These are phyloP conservation scores for Straminergon stramineum DNA, from an alignment of 225 moss, liverwort and hornwort genomes.

Conservation along the genomic window DNA sequence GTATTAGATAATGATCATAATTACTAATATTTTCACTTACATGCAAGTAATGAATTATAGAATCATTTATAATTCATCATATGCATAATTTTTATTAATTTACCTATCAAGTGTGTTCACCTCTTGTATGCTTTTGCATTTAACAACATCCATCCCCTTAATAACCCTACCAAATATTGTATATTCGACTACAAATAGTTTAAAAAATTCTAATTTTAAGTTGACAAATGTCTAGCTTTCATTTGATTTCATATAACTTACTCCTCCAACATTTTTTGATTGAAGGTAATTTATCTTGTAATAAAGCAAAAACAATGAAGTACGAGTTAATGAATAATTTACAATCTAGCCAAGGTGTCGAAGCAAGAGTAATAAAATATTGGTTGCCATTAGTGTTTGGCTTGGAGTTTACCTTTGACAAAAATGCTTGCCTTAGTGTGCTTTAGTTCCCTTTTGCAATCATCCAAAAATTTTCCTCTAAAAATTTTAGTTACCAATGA, in stretches of 20 bases:
- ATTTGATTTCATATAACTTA: neutral
- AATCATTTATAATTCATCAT: neutral
- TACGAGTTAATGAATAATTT: neutral
- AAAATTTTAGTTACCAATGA: neutral
- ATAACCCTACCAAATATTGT: slow-evolving; percentile 21
- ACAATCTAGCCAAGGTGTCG: slow-evolving; percentile 43
- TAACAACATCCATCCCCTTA: slow-evolving; percentile 14
- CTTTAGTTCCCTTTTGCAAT: neutral
- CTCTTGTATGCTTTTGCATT: slow-evolving; percentile 2
- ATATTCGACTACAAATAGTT: neutral
- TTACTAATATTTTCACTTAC: too few species aligned
- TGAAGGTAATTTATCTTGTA: neutral
- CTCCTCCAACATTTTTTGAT: neutral
- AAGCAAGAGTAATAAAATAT: neutral
- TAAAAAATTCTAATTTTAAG: neutral
- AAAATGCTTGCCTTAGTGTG: neutral
- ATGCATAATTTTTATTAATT: neutral
- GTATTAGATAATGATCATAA: too few species aligned
- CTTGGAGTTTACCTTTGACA: slow-evolving; percentile 54
- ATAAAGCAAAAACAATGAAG: neutral
- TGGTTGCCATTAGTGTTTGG: slow-evolving; percentile 20
- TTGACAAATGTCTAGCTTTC: neutral
- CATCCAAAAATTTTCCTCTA: neutral
- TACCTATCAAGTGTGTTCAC: slow-evolving; percentile 3
- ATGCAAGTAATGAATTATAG: too few species aligned